Base-by-base conservation (phyloP, 2,329 filamentous ascomycete genomes). In the Ceratocystis ficicola region DNA sequence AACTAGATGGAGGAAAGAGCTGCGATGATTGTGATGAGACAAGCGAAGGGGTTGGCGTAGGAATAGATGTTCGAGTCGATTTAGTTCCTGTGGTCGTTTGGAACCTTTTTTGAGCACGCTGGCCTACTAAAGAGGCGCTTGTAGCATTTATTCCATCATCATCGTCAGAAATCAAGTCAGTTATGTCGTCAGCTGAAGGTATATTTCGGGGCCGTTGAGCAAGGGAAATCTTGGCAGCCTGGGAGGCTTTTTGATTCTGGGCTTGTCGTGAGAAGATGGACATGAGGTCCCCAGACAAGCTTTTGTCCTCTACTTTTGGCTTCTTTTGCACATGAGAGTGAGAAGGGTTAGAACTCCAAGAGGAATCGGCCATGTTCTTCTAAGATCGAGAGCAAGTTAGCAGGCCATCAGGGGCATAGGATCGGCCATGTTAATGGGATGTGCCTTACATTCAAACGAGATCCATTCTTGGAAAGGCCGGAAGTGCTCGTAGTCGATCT, bases 211-310 rank as follows among this genome's bases (percentile, higher is more conserved):
- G 73, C 71, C 1, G 73, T 70, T 64, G 48, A 17, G 63, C 64
- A 36, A 68, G 44, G 20, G 64, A 44, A 20, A 50, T 60, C 10
- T 50, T 59, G 36, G 44, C 30, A 2, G 36, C 25, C 12, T 62
- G 44, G 25, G 48, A 36, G 22, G 25, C 30, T 60, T 44, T 73
- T 30, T 84, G 81, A 7, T 44, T 73, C 28, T 84, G 81, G 6
- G 80, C 80, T 72, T 87, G 84, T 62, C 79, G 84, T 20, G 83
- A 84, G 69, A 87, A 87, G 20, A 86, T 76, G 0, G 81, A 78
- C 70, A 80, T 77, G 15, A 87, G 75, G 69, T 86, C 80, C 2
- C 78, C 82, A 5, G 80, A 80, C 68, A 80, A 82, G 4, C 78
- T 79, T 69, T 78, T 82, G 64, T 81, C 80, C 5, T 78, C 77